phyloP scores from a whole-genome alignment of 2,329 filamentous ascomycete species.

The Alternaria sp. region DNA sequence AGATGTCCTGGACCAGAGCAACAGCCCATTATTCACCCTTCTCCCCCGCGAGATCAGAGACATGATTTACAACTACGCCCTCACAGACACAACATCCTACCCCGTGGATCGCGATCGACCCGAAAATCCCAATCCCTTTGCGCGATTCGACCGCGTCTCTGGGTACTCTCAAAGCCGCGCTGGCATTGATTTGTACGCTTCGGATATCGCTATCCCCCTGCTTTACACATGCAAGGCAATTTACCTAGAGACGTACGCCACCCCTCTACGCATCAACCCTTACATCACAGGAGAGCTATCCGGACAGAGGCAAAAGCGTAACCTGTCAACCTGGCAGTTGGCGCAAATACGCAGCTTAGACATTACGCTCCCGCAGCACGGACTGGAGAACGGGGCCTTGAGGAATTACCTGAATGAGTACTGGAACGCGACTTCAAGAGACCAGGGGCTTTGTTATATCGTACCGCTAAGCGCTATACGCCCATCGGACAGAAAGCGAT shows the following conservation, averaged over 20 bases:
- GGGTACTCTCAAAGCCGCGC: not conserved
- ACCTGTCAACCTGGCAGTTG: conserved; percentile 23
- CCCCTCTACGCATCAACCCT: conserved; percentile 25
- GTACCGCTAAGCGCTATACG: conserved; percentile 4
- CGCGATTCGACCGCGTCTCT: not conserved
- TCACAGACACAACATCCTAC: conserved; percentile 16
- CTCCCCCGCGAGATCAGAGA: conserved; percentile 29
- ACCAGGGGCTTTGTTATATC: conserved; percentile 14
- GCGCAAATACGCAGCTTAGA: conserved; percentile 26
- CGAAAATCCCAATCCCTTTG: not conserved
- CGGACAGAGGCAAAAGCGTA: not conserved
- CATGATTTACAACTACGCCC: conserved; percentile 25
- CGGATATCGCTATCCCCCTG: conserved; percentile 21
- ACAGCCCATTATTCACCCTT: conserved; percentile 18
- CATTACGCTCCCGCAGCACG: conserved; percentile 22
- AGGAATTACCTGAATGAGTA: not conserved
- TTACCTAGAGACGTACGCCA: conserved; percentile 30
- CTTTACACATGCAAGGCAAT: conserved; percentile 30
- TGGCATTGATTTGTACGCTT: not conserved
- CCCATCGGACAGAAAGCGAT: too few species aligned
- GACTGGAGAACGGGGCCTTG: conserved; percentile 16
- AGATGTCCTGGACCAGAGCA: conserved; percentile 10
- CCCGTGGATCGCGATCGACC: conserved; percentile 1
- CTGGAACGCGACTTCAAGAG: conserved; percentile 11
- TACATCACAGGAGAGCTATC: not conserved